These are phyloP conservation scores for Quercus suber DNA, from an alignment of 306 rosid species.

Conservation along the genomic window DNA sequence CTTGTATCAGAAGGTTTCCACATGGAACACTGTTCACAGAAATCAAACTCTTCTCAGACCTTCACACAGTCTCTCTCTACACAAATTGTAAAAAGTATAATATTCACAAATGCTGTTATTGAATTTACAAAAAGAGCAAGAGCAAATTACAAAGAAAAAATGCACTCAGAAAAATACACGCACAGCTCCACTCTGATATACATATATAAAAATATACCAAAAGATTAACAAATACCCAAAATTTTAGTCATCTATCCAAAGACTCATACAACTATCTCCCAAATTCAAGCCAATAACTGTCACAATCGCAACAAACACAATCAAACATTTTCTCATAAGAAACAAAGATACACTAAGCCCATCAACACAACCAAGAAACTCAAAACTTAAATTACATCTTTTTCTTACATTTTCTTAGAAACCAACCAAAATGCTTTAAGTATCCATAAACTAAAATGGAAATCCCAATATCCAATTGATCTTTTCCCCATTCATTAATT, in stretches of 20 bases:
- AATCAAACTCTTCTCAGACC: too few relatives aligned
- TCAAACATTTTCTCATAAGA: slow-evolving; percentile 16
- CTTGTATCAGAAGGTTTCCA: too few relatives aligned
- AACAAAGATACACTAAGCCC: not conserved
- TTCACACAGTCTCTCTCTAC: slow-evolving; percentile 17
- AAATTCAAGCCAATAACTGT: slow-evolving; percentile 28
- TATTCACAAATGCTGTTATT: not conserved
- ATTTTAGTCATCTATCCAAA: not conserved
- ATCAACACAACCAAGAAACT: too few relatives aligned
- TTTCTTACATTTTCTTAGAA: too few relatives aligned
- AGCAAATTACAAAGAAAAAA: slow-evolving; percentile 12
- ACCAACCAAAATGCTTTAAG: too few relatives aligned
- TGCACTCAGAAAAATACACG: not conserved
- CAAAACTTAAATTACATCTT: too few relatives aligned
- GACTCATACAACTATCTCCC: slow-evolving; percentile 16
- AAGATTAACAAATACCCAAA: slow-evolving; percentile 2
- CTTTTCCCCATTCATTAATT: too few relatives aligned
- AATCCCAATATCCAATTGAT: too few relatives aligned
- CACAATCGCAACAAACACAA: slow-evolving; percentile 31
- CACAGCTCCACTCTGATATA: not conserved
- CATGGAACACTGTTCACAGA: too few relatives aligned
- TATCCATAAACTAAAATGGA: too few relatives aligned
- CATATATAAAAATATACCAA: not conserved
- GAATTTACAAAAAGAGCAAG: not conserved
- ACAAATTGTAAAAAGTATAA: slow-evolving; percentile 11